Evolutionary conservation across 306 rosid genomes (phyloP).

Genomic region (Inga leiocalycina): DNA sequence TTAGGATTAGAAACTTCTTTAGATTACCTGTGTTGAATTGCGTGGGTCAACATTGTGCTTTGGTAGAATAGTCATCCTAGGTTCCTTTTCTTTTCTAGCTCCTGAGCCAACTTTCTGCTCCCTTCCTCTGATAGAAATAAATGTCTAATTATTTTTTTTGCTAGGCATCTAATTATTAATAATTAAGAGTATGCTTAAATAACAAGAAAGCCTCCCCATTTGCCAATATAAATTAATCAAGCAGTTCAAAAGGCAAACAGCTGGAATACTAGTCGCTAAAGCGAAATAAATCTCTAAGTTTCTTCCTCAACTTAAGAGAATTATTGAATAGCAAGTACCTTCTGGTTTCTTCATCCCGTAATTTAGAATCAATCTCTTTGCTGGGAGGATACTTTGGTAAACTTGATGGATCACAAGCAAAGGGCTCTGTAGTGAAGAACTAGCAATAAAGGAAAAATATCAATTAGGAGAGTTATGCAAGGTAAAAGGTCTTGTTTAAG

Average conservation of each 20-base stretch:
- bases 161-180: background rate
- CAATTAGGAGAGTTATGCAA: conserved; percentile 29
- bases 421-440: conserved; percentile 82
- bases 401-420: conserved; percentile 89
- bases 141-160: background rate
- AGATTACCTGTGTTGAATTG: conserved; percentile 56
- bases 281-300: background rate
- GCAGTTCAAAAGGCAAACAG: conserved; percentile 28
- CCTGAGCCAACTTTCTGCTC: conserved; percentile 48
- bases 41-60: conserved; percentile 41
- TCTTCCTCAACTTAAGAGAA: conserved; percentile 24
- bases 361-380: conserved; percentile 91
- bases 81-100: conserved; percentile 57
- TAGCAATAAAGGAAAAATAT: conserved; percentile 39
- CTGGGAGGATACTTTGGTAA: conserved; percentile 91
- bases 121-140: conserved; percentile 47
- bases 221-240: conserved; percentile 20
- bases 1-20: conserved; percentile 3
- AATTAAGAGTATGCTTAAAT: background rate
- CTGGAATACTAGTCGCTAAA: background rate
- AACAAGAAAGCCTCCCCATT: conserved; percentile 20
- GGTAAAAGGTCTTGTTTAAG: conserved; percentile 13
- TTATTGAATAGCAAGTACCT: conserved; percentile 53
- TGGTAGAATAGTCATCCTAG: conserved; percentile 34
- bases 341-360: conserved; percentile 72